Conservation (phyloP, 1,284 basidiomycete species). For the Irpex sp. region DNA sequence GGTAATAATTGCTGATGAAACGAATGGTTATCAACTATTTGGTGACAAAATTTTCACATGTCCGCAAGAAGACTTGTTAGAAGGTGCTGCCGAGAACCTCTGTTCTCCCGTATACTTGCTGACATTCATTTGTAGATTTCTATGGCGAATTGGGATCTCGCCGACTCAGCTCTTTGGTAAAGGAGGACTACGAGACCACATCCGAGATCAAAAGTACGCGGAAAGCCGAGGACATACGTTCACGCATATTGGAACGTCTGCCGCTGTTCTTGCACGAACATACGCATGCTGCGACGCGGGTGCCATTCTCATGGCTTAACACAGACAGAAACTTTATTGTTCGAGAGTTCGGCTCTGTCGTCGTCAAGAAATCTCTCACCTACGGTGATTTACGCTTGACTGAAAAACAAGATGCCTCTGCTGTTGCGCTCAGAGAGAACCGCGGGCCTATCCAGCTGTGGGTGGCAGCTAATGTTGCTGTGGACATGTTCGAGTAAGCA, state of each 20-base stretch:
- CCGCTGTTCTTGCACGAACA: constrained; percentile 93
- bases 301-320: constrained; percentile 75
- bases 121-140: constrained; percentile 43
- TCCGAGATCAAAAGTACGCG: constrained; percentile 49
- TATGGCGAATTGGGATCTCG: constrained; percentile 68
- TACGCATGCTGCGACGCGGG: constrained; percentile 59
- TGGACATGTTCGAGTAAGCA: constrained; percentile 92
- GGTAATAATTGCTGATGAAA: constrained; percentile 81
- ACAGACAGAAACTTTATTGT: constrained; percentile 72
- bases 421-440: constrained; percentile 59
- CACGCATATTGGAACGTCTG: constrained; percentile 81
- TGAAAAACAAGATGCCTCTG: constrained; percentile 69
- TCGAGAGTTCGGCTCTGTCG: constrained; percentile 57
- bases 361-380: constrained; percentile 57
- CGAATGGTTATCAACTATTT: constrained; percentile 73
- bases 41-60: constrained; percentile 76
- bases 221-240: constrained; percentile 46
- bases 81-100: constrained; percentile 43
- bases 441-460: constrained; percentile 72
- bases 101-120: not conserved
- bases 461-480: constrained; percentile 67
- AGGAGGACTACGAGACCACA: constrained; percentile 69
- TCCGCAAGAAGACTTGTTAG: constrained; percentile 87
- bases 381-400: constrained; percentile 46
- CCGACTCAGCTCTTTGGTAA: constrained; percentile 68